phyloP scores from a whole-genome alignment of 2,329 filamentous ascomycete genomes.

The Diaporthe australafricana region DNA sequence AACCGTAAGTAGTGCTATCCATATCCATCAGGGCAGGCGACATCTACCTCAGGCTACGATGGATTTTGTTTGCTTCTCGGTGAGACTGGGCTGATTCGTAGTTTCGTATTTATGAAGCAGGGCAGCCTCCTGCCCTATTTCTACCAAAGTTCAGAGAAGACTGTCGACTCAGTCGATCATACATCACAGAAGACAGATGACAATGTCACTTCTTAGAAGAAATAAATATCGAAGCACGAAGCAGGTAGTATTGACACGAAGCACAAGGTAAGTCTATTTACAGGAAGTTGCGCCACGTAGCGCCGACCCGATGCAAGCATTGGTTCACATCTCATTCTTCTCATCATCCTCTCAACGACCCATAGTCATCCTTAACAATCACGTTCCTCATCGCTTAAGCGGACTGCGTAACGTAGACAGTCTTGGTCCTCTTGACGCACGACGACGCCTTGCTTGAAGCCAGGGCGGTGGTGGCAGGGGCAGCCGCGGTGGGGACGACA shows the following conservation, averaged over 20 bases:
- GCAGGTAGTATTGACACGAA: constrained; percentile 35
- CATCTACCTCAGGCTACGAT: too few species aligned
- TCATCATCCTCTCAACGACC: neutral
- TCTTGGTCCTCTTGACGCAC: constrained; percentile 36
- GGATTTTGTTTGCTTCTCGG: too few species aligned
- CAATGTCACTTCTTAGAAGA: neutral
- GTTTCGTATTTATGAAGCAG: too few species aligned
- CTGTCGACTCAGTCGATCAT: neutral
- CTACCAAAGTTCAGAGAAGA: too few species aligned
- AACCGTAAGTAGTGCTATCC: too few species aligned
- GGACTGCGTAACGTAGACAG: constrained; percentile 35
- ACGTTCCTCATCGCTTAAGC: neutral
- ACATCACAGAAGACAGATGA: neutral
- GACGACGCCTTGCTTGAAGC: constrained; percentile 13
- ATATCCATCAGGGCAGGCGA: too few species aligned
- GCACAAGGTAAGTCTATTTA: constrained; percentile 32
- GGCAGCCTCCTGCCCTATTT: too few species aligned
- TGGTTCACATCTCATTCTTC: neutral
- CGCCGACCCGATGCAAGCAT: neutral
- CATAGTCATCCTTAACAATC: neutral
- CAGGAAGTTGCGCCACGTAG: constrained; percentile 21
- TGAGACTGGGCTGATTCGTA: too few species aligned
- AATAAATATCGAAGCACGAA: constrained; percentile 3
- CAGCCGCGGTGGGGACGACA: constrained; percentile 28
- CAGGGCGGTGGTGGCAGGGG: constrained; percentile 30